Percentiles rank a stretch among this genome's conserved stretches.
These are phyloP conservation scores for Colletotrichum karsti DNA, from an alignment of 2,329 filamentous ascomycete genomes.

Conservation along the genomic window DNA sequence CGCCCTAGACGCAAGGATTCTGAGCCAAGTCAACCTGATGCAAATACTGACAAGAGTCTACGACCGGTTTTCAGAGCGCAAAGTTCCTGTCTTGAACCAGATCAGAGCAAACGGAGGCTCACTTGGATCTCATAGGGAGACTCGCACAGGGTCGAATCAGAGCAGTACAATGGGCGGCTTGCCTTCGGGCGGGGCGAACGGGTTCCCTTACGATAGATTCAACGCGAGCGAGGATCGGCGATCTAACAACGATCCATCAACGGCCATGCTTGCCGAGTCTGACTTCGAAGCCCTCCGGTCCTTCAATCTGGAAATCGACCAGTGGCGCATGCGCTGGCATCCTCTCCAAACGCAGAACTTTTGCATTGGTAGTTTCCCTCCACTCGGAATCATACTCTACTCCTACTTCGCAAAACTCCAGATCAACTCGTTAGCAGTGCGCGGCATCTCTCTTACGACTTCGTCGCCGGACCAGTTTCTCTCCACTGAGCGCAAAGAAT, in stretches of 20 bases:
- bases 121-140: background rate
- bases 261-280: constrained; percentile 38
- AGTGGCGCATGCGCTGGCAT: constrained; percentile 42
- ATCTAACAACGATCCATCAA: background rate
- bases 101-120: background rate
- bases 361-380: background rate
- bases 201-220: background rate
- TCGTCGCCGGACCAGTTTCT: background rate
- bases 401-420: background rate
- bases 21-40: constrained; percentile 33
- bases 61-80: constrained; percentile 28
- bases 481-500: background rate
- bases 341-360: accelerated
- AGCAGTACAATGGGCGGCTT: too few species aligned
- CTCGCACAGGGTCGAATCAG: background rate
- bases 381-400: background rate
- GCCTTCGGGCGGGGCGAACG: background rate
- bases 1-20: constrained; percentile 31
- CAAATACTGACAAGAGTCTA: constrained; percentile 32
- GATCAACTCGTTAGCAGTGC: background rate
- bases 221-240: background rate
- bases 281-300: constrained; percentile 46
- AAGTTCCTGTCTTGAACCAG: background rate
- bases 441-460: background rate
- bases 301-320: constrained; percentile 52